Evolutionary conservation across 805 yeast species (phyloP), one percentile per base, ranked within the genome.

Genomic region (Pichia nanzhaoensis): DNA sequence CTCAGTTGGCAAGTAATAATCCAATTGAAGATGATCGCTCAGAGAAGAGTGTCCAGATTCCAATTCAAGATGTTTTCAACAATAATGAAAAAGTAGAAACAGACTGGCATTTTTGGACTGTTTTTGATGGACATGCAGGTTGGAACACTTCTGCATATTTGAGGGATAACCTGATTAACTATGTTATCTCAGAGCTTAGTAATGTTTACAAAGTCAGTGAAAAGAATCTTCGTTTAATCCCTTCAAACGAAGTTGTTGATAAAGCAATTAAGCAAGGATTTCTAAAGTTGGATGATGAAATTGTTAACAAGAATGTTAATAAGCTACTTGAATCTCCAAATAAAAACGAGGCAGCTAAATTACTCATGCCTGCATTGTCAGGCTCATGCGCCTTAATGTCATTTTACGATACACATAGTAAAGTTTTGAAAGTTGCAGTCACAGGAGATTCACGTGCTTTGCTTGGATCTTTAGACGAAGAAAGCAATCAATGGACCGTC

Each of bases 121-220:
- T 93, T 0, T 91, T 83, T 60, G 99, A 93, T 64, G 99, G 99
- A 12, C 99, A 93, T 64, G 89, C 95, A 3, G 99, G 99, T 19
- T 89, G 95, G 80, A 85, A 86, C 52, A 93, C 99, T 1, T 80
- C 91, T 46, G 76, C 85, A n/a, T 86, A 82, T 60, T 73, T 93
- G 49, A 74, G 95, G 49, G 93, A 88, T 52, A 80, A 80, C 52
- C 70, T 93, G 52, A 79, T 93, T 24, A 78, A 78, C 45, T 77
- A 74, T 53, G 93, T 93, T n/a, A 77, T 89, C 9, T 70, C 73
- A 27, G 95, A 89, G 55, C 69, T 91, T 44, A 84, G 85, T 37
- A 74, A 78, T 9, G 77, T 75, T 17, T 81, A 75, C 64, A 74
- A 74, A 55, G 77, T 82, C 3, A 74, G 75, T 39, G 78, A 76